Conservation (phyloP, 441 rosid genomes). For the Gossypium davidsonii region DNA sequence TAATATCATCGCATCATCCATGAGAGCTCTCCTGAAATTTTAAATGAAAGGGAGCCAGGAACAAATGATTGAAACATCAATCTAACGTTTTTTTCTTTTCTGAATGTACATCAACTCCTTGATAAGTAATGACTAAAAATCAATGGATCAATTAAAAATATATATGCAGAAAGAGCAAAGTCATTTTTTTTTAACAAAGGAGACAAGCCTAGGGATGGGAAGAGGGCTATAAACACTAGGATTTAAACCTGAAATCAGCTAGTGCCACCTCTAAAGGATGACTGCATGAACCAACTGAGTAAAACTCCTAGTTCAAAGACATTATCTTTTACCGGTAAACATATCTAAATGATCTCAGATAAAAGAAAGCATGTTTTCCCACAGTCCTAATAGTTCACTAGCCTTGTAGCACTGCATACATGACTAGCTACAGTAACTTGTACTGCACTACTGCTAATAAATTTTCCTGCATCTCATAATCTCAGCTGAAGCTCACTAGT, state of each 20-base stretch:
- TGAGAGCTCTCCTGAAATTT: constrained; percentile 58
- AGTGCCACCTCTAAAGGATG: neutral
- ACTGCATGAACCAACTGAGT: neutral
- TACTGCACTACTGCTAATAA: neutral
- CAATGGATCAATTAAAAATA: neutral
- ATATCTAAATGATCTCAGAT: neutral
- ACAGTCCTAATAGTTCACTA: neutral
- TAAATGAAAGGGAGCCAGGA: neutral
- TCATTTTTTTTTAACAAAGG: neutral
- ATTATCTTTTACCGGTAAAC: neutral
- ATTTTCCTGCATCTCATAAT: neutral
- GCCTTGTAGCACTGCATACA: neutral
- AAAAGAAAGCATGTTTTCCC: neutral
- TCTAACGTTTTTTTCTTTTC: neutral
- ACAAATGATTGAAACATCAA: neutral
- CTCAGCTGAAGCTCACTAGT: neutral
- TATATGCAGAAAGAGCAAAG: neutral
- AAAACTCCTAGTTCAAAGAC: neutral
- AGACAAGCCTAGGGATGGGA: neutral
- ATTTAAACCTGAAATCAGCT: neutral
- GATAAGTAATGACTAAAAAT: neutral
- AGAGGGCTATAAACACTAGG: neutral
- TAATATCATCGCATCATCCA: constrained; percentile 87
- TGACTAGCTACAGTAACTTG: neutral
- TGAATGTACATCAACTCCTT: neutral